These are phyloP conservation scores for Hibiscus syriacus DNA, from an alignment of 345 rosid species.

Conservation along the genomic window DNA sequence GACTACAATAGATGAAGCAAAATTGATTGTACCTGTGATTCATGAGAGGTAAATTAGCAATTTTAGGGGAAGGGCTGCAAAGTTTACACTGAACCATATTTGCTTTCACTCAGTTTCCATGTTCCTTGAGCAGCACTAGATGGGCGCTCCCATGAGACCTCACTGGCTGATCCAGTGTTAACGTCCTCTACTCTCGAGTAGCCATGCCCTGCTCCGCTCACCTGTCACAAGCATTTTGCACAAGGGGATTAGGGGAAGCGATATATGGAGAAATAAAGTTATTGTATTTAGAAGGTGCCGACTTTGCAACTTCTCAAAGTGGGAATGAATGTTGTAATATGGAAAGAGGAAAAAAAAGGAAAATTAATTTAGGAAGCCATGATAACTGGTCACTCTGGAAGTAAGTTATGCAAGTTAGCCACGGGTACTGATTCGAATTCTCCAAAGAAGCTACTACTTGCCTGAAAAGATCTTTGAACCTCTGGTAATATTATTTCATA, in stretches of 20 bases:
- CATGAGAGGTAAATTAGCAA: neutral
- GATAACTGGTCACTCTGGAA: neutral
- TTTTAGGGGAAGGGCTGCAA: neutral
- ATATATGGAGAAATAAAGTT: neutral
- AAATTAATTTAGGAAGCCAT: neutral
- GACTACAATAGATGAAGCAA: neutral
- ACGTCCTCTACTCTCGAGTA: constrained; percentile 41
- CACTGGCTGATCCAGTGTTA: constrained; percentile 40
- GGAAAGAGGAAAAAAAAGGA: neutral
- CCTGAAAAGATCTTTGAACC: neutral
- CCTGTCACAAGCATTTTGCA: constrained; percentile 26
- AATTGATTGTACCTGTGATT: neutral
- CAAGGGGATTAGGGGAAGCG: neutral
- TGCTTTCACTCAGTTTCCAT: constrained; percentile 32
- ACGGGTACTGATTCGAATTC: neutral
- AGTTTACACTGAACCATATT: constrained; percentile 57
- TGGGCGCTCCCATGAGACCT: constrained; percentile 65
- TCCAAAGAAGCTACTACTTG: neutral
- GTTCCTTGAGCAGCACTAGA: constrained; percentile 38
- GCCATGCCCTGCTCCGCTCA: constrained; percentile 43
- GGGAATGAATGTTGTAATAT: neutral
- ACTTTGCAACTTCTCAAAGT: neutral
- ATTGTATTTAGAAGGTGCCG: neutral
- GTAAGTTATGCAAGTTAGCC: neutral
- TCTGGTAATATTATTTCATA: neutral